These are phyloP conservation scores for Spergularia marina DNA, from an alignment of 148 eudicot species.

Conservation along the genomic window DNA sequence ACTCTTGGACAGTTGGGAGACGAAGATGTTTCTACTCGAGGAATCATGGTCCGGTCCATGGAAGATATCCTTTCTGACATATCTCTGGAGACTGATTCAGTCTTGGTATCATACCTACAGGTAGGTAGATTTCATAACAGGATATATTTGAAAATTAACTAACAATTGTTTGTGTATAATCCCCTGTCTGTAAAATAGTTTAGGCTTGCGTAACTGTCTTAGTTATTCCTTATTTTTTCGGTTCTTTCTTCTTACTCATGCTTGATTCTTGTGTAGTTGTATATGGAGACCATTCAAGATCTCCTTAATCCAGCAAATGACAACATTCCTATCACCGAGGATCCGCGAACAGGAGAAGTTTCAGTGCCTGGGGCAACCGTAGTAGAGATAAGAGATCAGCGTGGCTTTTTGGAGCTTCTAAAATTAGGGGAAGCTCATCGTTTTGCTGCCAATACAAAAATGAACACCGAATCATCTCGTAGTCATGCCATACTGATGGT, in stretches of 20 bases:
- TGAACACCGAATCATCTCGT: constrained; percentile 93
- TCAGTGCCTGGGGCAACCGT: constrained; percentile 86
- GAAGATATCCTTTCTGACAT: constrained; percentile 85
- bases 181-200: background rate
- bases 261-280: constrained; percentile 46
- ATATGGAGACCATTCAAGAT: constrained; percentile 96
- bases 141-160: background rate
- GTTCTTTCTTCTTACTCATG: background rate
- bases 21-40: constrained; percentile 87
- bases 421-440: constrained; percentile 84
- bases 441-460: constrained; percentile 87
- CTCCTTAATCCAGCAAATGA: constrained; percentile 87
- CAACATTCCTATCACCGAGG: constrained; percentile 86
- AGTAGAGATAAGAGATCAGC: constrained; percentile 66
- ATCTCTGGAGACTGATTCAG: constrained; percentile 66
- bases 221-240: background rate
- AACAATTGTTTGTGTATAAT: background rate
- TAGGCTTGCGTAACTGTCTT: background rate
- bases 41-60: constrained; percentile 99
- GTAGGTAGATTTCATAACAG: constrained; percentile 33
- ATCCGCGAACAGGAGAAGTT: constrained; percentile 87
- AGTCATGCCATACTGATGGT: constrained; percentile 96
- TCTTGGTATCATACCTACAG: constrained; percentile 90
- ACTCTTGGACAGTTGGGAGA: constrained; percentile 97
- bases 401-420: constrained; percentile 66